Conservation (phyloP, 495 filamentous ascomycete species). For the Hypoxylon lienhwacheense region DNA sequence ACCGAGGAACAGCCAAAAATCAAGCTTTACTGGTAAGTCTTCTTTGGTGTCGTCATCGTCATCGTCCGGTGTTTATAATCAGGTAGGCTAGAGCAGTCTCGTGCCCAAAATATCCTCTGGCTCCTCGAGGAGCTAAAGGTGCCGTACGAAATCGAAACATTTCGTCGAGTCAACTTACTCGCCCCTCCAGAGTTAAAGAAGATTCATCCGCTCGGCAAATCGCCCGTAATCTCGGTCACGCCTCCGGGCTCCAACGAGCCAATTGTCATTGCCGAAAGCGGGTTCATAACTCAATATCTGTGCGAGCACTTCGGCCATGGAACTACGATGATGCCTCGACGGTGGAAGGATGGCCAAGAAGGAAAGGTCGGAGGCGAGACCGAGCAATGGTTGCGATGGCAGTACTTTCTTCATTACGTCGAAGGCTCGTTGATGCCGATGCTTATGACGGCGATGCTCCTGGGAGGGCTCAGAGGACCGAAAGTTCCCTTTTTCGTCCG, state of each 20-base stretch:
- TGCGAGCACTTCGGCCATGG: slow-evolving; percentile 63
- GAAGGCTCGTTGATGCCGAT: slow-evolving; percentile 72
- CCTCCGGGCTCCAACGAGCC: slow-evolving; percentile 48
- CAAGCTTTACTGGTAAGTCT: slow-evolving; percentile 73
- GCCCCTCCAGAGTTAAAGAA: slow-evolving; percentile 74
- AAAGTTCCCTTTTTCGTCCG: slow-evolving; percentile 84
- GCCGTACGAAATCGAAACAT: slow-evolving; percentile 74
- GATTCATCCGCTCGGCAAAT: slow-evolving; percentile 84
- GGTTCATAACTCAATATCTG: slow-evolving; percentile 77
- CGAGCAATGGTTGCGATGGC: slow-evolving; percentile 74
- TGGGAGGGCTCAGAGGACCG: slow-evolving; percentile 55
- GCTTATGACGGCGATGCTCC: slow-evolving; percentile 53
- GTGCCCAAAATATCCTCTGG: slow-evolving; percentile 85
- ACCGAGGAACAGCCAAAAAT: slow-evolving; percentile 57
- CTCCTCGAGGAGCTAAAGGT: slow-evolving; percentile 83
- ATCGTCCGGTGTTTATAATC: slow-evolving; percentile 11
- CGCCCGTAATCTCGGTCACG: slow-evolving; percentile 68
- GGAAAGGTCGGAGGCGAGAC: slow-evolving; percentile 66
- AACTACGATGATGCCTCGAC: slow-evolving; percentile 62
- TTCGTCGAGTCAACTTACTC: slow-evolving; percentile 62
- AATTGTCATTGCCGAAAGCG: slow-evolving; percentile 77
- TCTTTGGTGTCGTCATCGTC: not conserved
- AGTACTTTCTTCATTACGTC: slow-evolving; percentile 79
- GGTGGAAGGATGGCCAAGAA: slow-evolving; percentile 60
- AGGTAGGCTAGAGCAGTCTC: slow-evolving; percentile 71